Conservation (phyloP, 1,284 basidiomycete species). For the Inonotus hispidus region DNA sequence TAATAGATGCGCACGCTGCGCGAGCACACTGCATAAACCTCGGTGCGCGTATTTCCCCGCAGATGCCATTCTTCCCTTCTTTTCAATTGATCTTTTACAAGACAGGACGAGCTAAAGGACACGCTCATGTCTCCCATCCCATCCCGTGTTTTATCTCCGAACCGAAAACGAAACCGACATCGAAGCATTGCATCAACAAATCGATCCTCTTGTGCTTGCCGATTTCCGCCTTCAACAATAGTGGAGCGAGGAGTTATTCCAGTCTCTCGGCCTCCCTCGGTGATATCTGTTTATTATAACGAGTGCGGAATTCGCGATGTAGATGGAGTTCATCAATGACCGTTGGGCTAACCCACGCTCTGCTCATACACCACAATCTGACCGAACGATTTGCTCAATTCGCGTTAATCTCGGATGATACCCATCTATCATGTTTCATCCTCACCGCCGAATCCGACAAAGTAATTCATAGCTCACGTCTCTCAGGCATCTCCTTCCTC, state of each 20-base stretch:
- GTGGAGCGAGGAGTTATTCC: neutral
- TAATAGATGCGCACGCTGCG: neutral
- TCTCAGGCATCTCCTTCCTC: neutral
- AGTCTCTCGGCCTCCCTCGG: neutral
- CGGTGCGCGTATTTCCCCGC: constrained; percentile 6
- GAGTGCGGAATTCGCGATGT: neutral
- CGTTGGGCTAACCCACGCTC: neutral
- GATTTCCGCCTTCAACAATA: neutral
- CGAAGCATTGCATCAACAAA: neutral
- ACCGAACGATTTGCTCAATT: neutral
- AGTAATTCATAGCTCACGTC: neutral
- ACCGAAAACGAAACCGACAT: neutral
- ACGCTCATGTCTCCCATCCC: neutral
- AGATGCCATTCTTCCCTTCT: neutral
- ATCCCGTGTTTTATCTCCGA: neutral
- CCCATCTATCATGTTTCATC: neutral
- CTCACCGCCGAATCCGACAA: neutral
- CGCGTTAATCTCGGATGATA: neutral
- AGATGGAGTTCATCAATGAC: neutral
- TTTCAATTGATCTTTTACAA: neutral
- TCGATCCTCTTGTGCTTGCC: neutral
- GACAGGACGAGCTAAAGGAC: neutral
- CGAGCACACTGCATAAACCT: neutral
- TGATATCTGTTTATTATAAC: neutral
- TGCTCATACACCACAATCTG: neutral